phyloP scores from a whole-genome alignment of 2,329 filamentous ascomycete genomes.

The Penicillium sp. region DNA sequence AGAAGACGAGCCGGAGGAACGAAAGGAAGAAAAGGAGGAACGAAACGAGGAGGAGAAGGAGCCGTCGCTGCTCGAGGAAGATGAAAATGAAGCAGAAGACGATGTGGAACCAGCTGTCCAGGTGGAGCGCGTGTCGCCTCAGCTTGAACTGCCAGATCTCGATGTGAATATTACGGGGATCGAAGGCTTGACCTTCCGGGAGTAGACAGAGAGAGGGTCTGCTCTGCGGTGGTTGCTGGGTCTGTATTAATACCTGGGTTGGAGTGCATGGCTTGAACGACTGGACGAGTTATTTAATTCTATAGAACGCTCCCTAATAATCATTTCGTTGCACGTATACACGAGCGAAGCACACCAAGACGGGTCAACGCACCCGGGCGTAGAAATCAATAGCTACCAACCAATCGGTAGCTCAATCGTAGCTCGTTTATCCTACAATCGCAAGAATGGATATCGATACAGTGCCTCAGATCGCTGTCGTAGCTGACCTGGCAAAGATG shows the following conservation, averaged over 20 bases:
- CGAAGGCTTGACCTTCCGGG: constrained; percentile 13
- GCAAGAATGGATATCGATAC: constrained; percentile 21
- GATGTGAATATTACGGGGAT: constrained; percentile 19
- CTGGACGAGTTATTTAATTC: constrained; percentile 4
- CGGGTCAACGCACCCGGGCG: not conserved
- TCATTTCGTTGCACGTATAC: constrained; percentile 11
- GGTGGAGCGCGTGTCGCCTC: constrained; percentile 15
- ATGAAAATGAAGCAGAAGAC: constrained; percentile 8
- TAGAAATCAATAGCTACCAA: not conserved
- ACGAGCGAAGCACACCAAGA: not conserved
- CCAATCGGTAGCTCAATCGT: constrained; percentile 1
- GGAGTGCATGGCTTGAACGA: constrained; percentile 2
- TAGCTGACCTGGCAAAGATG: not conserved
- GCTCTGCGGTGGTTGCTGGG: no score
- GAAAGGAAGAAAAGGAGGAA: no score
- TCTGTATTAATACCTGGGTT: no score
- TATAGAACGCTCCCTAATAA: constrained; percentile 11
- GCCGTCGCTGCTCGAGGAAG: constrained; percentile 6
- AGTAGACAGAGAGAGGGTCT: not conserved
- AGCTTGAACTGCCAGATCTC: constrained; percentile 17
- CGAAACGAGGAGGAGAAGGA: constrained; percentile 3
- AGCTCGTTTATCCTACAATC: constrained; percentile 13
- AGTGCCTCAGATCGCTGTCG: constrained; percentile 1
- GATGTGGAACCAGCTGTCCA: constrained; percentile 9
- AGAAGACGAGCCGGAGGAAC: no score